Evolutionary conservation across 164 flowering plant genomes (phyloP), one percentile per base, ranked within the genome.

Genomic region (Stephania japonica): DNA sequence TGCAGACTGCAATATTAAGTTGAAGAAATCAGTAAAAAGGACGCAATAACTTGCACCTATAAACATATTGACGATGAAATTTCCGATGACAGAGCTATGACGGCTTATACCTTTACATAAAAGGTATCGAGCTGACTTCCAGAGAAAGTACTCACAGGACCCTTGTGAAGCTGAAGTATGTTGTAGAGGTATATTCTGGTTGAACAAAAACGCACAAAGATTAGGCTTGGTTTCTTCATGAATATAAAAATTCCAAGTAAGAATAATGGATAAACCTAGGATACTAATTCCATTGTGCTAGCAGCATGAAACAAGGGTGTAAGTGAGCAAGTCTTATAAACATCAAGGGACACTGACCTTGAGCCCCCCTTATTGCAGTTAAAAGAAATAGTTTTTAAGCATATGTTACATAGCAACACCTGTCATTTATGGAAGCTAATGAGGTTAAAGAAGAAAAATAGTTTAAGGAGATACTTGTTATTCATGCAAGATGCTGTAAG

Each of bases 401-500:
- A 11, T 23, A 47, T 21, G 38, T 4, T 1, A 44, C 14, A 13
- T 8, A 44, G 7, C 10, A 44, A 44, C 50, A 1, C 50, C 38
- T 32, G 4, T 32, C 4, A 32, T 0, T 24, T 5, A 18, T 59
- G 64, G 64, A 56, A 56, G 21, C 24, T 21, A 59, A 59, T 59
- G 64, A 59, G 64, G n/a, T 59, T 44, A 44, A 44, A 44, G 53
- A 38, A 70, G 27, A 5, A 10, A 49, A 53, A 6, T 21, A 50
- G 32, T 13, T 38, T 47, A 76, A 65, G 38, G 56, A 3, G 14
- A 25, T 84, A 93, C 98, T 93, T 93, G 71, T 87, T 86, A 78
- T 96, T 94, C 92, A 87, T 93, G 88, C 98, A 93, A 50, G 97
- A 91, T 67, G 98, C 98, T 62, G 97, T 83, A 72, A 96, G 81